These are phyloP conservation scores for Cladosporium sp. DNA, from an alignment of 2,329 filamentous ascomycete genomes.

Conservation along the genomic window DNA sequence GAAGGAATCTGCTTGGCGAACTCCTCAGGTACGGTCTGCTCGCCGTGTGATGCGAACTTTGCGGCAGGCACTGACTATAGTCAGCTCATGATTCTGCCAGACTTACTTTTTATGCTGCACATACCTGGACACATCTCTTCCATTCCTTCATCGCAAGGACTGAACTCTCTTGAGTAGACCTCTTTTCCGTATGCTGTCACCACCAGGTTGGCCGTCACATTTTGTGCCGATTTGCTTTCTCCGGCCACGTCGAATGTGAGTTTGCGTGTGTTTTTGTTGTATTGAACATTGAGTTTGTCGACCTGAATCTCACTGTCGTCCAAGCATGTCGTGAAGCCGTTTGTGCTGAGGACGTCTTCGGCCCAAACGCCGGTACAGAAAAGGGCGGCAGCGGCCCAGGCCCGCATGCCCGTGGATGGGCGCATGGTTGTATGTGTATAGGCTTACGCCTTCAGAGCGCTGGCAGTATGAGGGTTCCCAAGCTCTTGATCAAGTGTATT, in stretches of 20 bases:
- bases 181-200: constrained; percentile 80
- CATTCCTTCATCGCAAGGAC: constrained; percentile 71
- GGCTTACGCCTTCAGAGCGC: constrained; percentile 4
- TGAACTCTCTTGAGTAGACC: constrained; percentile 74
- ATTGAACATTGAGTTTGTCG: constrained; percentile 69
- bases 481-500: constrained; percentile 1
- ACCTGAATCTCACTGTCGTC: constrained; percentile 60
- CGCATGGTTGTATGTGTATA: constrained; percentile 24
- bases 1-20: constrained; percentile 73
- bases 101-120: constrained; percentile 23
- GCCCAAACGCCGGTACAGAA: constrained; percentile 51
- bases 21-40: constrained; percentile 64
- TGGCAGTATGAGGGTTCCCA: constrained; percentile 4
- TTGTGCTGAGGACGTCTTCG: constrained; percentile 69
- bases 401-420: constrained; percentile 19
- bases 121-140: constrained; percentile 74
- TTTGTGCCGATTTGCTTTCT: constrained; percentile 65
- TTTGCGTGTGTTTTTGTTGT: constrained; percentile 67
- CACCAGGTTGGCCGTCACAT: constrained; percentile 70
- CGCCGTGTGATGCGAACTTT: constrained; percentile 66
- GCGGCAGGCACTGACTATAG: constrained; percentile 61
- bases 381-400: constrained; percentile 25
- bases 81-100: constrained; percentile 10
- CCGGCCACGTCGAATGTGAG: constrained; percentile 81
- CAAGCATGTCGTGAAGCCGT: constrained; percentile 71